Conservation (phyloP, 2,329 filamentous ascomycete species). For the Bisporella sp. region DNA sequence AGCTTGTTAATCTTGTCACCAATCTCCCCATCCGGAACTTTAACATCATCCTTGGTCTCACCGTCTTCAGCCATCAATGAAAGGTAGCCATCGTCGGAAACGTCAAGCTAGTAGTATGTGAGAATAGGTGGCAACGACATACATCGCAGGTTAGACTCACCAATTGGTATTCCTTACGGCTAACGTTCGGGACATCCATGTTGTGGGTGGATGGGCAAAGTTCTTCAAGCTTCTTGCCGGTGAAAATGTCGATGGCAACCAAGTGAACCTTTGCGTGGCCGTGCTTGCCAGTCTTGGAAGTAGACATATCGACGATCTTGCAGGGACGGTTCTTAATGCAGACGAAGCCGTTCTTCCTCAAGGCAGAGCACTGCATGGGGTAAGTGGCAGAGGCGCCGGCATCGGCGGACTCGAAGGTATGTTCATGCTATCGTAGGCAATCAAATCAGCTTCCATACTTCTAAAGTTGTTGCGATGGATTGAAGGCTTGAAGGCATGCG, state of each 20-base stretch:
- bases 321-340: slow-evolving; percentile 98
- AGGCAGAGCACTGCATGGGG: slow-evolving; percentile 99
- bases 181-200: slow-evolving; percentile 96
- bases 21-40: slow-evolving; percentile 82
- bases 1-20: slow-evolving; percentile 80
- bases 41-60: slow-evolving; percentile 89
- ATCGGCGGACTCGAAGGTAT: slow-evolving; percentile 88
- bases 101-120: slow-evolving; percentile 61
- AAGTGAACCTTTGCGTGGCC: slow-evolving; percentile 99
- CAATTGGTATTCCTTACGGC: slow-evolving; percentile 85
- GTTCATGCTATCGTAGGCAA: slow-evolving; percentile 24
- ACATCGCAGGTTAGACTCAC: slow-evolving; percentile 47
- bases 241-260: slow-evolving; percentile 98
- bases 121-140: not conserved
- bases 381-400: slow-evolving; percentile 91
- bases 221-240: slow-evolving; percentile 98
- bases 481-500: slow-evolving; percentile 13
- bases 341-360: slow-evolving; percentile 99
- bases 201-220: slow-evolving; percentile 95
- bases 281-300: slow-evolving; percentile 99
- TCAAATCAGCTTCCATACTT: not conserved
- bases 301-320: slow-evolving; percentile 99
- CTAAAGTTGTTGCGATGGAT: not conserved
- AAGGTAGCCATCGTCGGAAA: slow-evolving; percentile 90
- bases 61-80: slow-evolving; percentile 87